Base-by-base conservation (phyloP, 2,329 filamentous ascomycete genomes). In the Bimuria novae-zelandiae region DNA sequence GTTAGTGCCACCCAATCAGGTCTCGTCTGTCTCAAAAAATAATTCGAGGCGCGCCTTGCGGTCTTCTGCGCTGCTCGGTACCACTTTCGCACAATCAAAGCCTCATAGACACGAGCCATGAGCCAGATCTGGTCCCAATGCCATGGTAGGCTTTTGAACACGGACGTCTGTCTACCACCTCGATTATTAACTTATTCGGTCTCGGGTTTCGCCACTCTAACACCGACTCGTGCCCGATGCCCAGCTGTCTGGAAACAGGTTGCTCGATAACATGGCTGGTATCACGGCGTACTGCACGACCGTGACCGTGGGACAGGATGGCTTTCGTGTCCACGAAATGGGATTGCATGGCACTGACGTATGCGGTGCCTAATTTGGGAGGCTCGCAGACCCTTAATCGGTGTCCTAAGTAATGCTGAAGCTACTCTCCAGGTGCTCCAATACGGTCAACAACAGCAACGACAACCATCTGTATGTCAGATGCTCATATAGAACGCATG, bases 41-140 rank as follows among this genome's bases (percentile, higher is more conserved):
- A 19, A 33, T 47, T 47, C 48, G 52, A 49, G 54, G 55, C 54
- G 53, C 52, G 47, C 39, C 42, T 57, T 46, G 56, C 59, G 60
- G 54, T 33, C 45, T 48, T 53, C 45, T 53, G 51, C 51, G 44
- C 16, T 27, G n/a, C 39, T 16, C 17, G 22, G 51, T 35, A 11
- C 14, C 29, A 41, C 52, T 41, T 58, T 59, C 51, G 45, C 43
- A 57, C 65, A 58, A 57, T 61, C 56, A 54, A 44, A 51, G 45
- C 51, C 59, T 61, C 62, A n/a, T 30, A 23, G 32, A 29, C 30
- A 41, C 29, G 29, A 45, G 56, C 49, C 49, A 47, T 54, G 41
- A 42, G 32, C 23, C 47, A 50, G 14, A 47, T 52, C 49, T 40
- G 32, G 47, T 45, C 17, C 44, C 54, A 43, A 45, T 45, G 27